A percentile compares a stretch with the other conserved stretches of the same genome.
These are phyloP conservation scores for Pyrenophora tritici-repentis DNA, from an alignment of 2,329 filamentous ascomycete species.

Conservation along the genomic window DNA sequence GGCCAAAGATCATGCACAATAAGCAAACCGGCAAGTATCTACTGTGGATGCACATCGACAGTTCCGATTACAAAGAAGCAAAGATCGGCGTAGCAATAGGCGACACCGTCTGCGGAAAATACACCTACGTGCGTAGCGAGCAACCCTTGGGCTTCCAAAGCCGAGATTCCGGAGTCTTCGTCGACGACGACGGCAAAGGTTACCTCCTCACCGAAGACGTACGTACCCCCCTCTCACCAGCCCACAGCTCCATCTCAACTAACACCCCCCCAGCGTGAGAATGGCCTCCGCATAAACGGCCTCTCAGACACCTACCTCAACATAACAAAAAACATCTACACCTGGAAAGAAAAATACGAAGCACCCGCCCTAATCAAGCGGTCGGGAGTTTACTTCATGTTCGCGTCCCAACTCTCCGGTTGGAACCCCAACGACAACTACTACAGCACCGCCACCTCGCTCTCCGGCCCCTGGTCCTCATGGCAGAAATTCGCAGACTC, in stretches of 20 bases:
- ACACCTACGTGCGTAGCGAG: conserved; percentile 56
- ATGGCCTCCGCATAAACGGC: conserved; percentile 62
- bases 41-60: conserved; percentile 72
- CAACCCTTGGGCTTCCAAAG: conserved; percentile 58
- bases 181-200: conserved; percentile 64
- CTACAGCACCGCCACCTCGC: conserved; percentile 62
- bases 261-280: conserved; percentile 52
- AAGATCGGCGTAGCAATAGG: conserved; percentile 67
- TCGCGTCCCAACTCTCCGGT: conserved; percentile 56
- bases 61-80: conserved; percentile 64
- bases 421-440: conserved; percentile 69
- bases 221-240: conserved; percentile 25
- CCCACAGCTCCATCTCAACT: neutral
- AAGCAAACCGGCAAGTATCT: conserved; percentile 67
- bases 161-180: conserved; percentile 64
- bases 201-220: conserved; percentile 69
- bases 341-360: conserved; percentile 63
- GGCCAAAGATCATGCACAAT: conserved; percentile 72
- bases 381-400: conserved; percentile 66
- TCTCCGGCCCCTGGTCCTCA: conserved; percentile 64
- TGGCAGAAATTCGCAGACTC: conserved; percentile 64
- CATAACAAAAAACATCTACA: conserved; percentile 55
- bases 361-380: conserved; percentile 67
- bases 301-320: conserved; percentile 63
- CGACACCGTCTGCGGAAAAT: conserved; percentile 64